Evolutionary conservation across 2,329 filamentous ascomycete genomes (phyloP), one percentile per base, ranked within the genome.

Genomic region (Cytospora piceicola): DNA sequence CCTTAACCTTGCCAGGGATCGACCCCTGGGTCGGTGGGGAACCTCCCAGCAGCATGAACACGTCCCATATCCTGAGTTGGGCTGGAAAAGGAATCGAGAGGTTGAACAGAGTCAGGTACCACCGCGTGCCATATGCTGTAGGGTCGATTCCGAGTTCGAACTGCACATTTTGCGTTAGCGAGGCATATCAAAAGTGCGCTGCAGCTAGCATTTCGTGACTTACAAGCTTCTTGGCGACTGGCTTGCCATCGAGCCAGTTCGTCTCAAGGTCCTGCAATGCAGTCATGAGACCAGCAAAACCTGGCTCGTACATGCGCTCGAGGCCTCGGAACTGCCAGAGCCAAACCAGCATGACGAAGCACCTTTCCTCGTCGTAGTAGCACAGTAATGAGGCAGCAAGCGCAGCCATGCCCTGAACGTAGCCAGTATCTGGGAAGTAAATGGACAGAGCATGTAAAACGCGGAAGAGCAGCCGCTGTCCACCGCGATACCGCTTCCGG

Each of bases 91-190:
- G 95, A 60, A 99, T 92, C 20, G 93, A 96, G 73, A 98, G 90
- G 78, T 98, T 98, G 84, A 99, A 99, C 11, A 99, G 83, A 2
- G 95, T 99, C 60, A 99, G 83, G 75, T 99, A 99, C 95, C 95
- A 99, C 61, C 94, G 85, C 4, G 94, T 98, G 36, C 94, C 95
- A 75, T 97, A 99, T n/a, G 94, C 90, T 2, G 93, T 97, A 22
- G 92, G 88, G 52, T 92, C 88, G 71, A 99, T 95, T 68, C 85
- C 84, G 34, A 97, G 84, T 68, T 94, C 90, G 57, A 84, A 85
- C 90, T 93, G 70, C 12, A 15, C 52, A 15, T 34, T 17, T 63
- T 66, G 15, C 27, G 64, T 71, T 56, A 72, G 71, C 51, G 49
- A 20, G 20, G 12, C 27, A 3, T 9, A 9, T 12, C 30, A 42